Evolutionary conservation across 164 flowering plant species (phyloP).

Genomic region (Aristolochia californica): DNA sequence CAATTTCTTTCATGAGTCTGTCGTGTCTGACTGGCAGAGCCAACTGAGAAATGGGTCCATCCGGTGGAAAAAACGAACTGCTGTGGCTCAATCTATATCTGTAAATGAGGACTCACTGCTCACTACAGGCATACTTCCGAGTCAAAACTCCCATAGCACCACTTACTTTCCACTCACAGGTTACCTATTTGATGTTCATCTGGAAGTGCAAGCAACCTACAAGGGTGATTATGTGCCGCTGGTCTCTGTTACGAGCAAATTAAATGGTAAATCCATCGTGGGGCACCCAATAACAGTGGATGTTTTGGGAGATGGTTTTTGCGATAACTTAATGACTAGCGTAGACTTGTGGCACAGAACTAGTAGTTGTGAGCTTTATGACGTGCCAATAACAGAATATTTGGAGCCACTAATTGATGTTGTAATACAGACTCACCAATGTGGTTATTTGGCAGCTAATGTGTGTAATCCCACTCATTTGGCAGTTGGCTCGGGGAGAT

Average conservation of each 20-base stretch:
- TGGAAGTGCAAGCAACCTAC: constrained; percentile 50
- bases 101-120: constrained; percentile 16
- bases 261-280: constrained; percentile 61
- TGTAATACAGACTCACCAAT: neutral
- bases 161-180: neutral
- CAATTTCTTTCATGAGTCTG: constrained; percentile 12
- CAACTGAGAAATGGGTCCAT: neutral
- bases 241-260: constrained; percentile 79
- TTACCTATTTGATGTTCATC: constrained; percentile 42
- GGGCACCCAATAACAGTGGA: constrained; percentile 78
- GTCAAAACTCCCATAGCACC: constrained; percentile 30
- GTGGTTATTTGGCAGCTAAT: constrained; percentile 6
- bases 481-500: constrained; percentile 15
- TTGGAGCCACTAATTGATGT: too few species aligned
- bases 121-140: constrained; percentile 37
- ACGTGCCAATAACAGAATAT: too few species aligned
- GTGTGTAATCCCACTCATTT: constrained; percentile 7
- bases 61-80: too few species aligned
- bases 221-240: constrained; percentile 56
- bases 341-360: constrained; percentile 7
- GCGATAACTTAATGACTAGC: constrained; percentile 22
- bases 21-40: constrained; percentile 9
- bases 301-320: constrained; percentile 38
- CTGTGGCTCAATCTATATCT: constrained; percentile 3
- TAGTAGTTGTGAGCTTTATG: too few species aligned